Evolutionary conservation across 441 rosid species (phyloP).

Genomic region (Mallotus repandus): DNA sequence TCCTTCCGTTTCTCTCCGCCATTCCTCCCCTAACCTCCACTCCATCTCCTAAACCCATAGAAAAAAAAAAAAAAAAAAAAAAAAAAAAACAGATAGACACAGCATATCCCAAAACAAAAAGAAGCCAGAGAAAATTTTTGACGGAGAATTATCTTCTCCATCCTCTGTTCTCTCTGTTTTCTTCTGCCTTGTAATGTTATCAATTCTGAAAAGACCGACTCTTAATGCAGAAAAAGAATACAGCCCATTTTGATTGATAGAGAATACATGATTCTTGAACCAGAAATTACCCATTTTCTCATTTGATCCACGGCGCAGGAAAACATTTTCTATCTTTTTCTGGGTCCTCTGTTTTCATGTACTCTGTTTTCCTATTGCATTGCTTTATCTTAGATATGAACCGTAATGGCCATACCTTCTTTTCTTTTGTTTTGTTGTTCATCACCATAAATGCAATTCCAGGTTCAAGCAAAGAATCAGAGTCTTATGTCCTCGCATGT

Average conservation of each 20-base stretch:
- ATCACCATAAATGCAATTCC: constrained; percentile 23
- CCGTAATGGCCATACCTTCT: constrained; percentile 23
- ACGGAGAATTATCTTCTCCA: constrained; percentile 10
- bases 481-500: constrained; percentile 41
- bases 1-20: no score
- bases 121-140: constrained; percentile 4
- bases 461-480: constrained; percentile 21
- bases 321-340: background rate
- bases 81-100: background rate
- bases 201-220: constrained; percentile 11
- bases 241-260: background rate
- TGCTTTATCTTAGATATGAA: constrained; percentile 37
- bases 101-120: background rate
- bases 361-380: constrained; percentile 11
- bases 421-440: constrained; percentile 30
- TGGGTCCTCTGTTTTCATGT: constrained; percentile 18
- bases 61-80: no score
- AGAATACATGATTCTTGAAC: background rate
- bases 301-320: constrained; percentile 7
- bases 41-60: background rate
- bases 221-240: background rate
- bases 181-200: constrained; percentile 6
- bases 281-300: background rate
- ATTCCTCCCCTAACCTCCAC: constrained; percentile 22
- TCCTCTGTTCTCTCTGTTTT: constrained; percentile 22